phyloP scores from a whole-genome alignment of 2,329 filamentous ascomycete species.

The Aspergillus sp. region DNA sequence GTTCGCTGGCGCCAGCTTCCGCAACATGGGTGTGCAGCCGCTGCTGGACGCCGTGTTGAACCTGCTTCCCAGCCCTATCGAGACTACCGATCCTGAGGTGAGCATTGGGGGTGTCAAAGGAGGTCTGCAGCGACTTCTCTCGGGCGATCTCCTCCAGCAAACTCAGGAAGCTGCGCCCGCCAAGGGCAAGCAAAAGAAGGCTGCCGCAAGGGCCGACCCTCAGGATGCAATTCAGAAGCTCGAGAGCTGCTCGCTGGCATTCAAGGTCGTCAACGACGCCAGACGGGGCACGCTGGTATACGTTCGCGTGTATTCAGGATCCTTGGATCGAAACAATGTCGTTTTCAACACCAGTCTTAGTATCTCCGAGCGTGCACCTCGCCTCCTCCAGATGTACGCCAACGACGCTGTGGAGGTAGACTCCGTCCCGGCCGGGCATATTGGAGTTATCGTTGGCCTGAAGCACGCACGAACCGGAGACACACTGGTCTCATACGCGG shows the following conservation, averaged over 20 bases:
- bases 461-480: constrained; percentile 91
- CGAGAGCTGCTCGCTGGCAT: constrained; percentile 60
- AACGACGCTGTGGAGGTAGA: constrained; percentile 77
- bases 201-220: constrained; percentile 37
- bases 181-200: constrained; percentile 36
- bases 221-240: constrained; percentile 49
- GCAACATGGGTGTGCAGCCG: constrained; percentile 88
- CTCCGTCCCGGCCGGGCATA: constrained; percentile 74
- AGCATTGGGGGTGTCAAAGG: constrained; percentile 52
- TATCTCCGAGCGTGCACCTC: constrained; percentile 67
- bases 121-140: constrained; percentile 43
- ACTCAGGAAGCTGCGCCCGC: constrained; percentile 18
- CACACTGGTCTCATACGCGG: constrained; percentile 68
- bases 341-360: constrained; percentile 83
- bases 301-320: constrained; percentile 82
- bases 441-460: constrained; percentile 83
- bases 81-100: constrained; percentile 71
- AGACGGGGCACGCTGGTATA: constrained; percentile 83
- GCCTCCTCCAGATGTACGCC: constrained; percentile 81
- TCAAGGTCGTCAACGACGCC: constrained; percentile 88
- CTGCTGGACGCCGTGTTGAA: constrained; percentile 82
- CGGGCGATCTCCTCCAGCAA: constrained; percentile 36
- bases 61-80: constrained; percentile 71
- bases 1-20: constrained; percentile 85
- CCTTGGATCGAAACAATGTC: constrained; percentile 60